These are phyloP conservation scores for Erysimum cheiri DNA, from an alignment of 441 rosid genomes.

Conservation along the genomic window DNA sequence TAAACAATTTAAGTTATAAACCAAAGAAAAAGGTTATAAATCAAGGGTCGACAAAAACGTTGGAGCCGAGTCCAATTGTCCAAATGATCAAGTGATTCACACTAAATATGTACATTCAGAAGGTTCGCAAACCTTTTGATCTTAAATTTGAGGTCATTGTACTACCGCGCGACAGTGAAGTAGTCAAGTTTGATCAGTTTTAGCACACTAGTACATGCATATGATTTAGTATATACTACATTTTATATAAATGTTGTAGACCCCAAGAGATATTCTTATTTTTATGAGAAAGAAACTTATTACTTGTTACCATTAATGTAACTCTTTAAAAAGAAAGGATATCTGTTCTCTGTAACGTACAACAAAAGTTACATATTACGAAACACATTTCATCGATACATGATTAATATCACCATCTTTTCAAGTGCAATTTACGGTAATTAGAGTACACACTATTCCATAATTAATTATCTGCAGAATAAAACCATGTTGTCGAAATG, in stretches of 20 bases:
- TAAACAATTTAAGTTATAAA: background rate
- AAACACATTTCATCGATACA: conserved; percentile 11
- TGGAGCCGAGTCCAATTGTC: background rate
- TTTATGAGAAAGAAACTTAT: conserved; percentile 7
- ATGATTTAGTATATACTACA: background rate
- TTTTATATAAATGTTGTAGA: background rate
- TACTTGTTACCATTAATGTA: conserved; percentile 33
- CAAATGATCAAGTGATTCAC: background rate
- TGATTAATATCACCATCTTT: conserved; percentile 22
- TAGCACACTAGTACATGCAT: background rate
- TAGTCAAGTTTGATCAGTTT: background rate
- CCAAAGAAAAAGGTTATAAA: background rate
- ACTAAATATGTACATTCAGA: background rate
- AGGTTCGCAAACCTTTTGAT: background rate
- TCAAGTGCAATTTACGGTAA: conserved; percentile 31
- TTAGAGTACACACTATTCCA: conserved; percentile 42
- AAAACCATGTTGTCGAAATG: conserved; percentile 45
- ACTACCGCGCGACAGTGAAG: background rate
- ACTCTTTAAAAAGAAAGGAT: conserved; percentile 17
- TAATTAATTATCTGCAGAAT: conserved; percentile 36
- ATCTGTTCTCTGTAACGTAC: conserved; percentile 33
- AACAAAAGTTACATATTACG: conserved; percentile 16
- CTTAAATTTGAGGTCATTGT: conserved; percentile 17
- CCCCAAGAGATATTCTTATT: background rate
- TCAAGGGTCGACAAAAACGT: background rate